A percentile compares a stretch with the other conserved stretches of the same genome.
Evolutionary conservation across 1,284 basidiomycete species (phyloP).

Genomic region (Rhodotorula sp.): DNA sequence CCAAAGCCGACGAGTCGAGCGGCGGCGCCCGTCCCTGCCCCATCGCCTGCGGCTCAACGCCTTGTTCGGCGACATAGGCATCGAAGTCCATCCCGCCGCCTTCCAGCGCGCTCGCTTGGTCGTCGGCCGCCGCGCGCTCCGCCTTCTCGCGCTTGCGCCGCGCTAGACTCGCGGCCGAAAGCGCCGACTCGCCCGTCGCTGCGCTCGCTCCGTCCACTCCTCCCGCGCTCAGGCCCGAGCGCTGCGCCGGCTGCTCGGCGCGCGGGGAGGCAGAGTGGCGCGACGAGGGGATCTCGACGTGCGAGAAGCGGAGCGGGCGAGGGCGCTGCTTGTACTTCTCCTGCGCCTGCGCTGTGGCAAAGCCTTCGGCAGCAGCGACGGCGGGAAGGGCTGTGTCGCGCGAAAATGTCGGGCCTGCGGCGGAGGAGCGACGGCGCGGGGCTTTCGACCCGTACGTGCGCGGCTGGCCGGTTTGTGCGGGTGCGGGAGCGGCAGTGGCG

Average conservation of each 20-base stretch:
- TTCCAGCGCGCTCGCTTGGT: slow-evolving; percentile 9
- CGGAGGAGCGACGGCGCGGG: not conserved
- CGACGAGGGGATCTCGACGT: slow-evolving; percentile 6
- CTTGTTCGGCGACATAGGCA: no score
- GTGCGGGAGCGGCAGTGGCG: not conserved
- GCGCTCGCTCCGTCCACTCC: no score
- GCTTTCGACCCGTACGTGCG: slow-evolving; percentile 10
- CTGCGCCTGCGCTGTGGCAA: no score
- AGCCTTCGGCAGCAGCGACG: no score
- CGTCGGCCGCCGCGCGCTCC: no score
- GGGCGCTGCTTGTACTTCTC: no score
- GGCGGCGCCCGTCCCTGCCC: no score
- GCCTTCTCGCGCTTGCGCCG: no score
- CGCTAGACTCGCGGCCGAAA: slow-evolving; percentile 7
- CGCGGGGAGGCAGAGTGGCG: no score
- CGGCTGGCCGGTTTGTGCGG: not conserved
- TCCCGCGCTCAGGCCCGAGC: no score
- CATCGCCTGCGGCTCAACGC: no score
- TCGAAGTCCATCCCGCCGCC: not conserved
- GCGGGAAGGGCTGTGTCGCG: not conserved
- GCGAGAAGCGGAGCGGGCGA: slow-evolving; percentile 7
- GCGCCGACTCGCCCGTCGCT: slow-evolving; percentile 1
- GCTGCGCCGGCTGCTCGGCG: not conserved
- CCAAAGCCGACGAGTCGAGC: no score
- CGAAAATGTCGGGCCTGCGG: not conserved